A percentile compares a stretch with the other conserved stretches of the same genome.
These are phyloP conservation scores for Penicillium sp. DNA, from an alignment of 2,329 filamentous ascomycete species.

Conservation along the genomic window DNA sequence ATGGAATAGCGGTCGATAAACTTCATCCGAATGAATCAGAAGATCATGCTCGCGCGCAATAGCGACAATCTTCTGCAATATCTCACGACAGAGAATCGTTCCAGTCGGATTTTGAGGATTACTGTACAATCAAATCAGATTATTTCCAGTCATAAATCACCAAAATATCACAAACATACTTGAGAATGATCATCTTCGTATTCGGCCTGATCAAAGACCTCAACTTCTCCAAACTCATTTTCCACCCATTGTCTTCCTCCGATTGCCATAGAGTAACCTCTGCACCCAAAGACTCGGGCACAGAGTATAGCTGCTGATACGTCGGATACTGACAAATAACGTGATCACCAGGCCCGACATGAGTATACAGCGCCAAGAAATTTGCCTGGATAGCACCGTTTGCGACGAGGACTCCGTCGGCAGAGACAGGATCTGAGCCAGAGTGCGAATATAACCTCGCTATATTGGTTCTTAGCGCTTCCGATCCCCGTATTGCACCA, in stretches of 20 bases:
- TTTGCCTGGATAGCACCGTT: constrained; percentile 84
- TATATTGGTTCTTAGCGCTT: constrained; percentile 29
- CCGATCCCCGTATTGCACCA: constrained; percentile 28
- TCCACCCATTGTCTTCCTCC: constrained; percentile 61
- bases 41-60: constrained; percentile 63
- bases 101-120: constrained; percentile 84
- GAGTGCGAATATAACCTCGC: constrained; percentile 44
- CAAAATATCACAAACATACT: constrained; percentile 33
- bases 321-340: constrained; percentile 84
- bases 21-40: constrained; percentile 72
- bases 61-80: constrained; percentile 60
- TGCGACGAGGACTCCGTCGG: constrained; percentile 70
- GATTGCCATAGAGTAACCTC: constrained; percentile 76
- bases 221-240: constrained; percentile 66
- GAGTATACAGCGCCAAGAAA: constrained; percentile 71
- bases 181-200: constrained; percentile 61
- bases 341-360: constrained; percentile 73
- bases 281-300: constrained; percentile 72
- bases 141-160: neutral
- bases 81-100: constrained; percentile 59
- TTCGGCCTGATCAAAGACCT: constrained; percentile 56
- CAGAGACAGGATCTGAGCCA: constrained; percentile 44
- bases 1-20: constrained; percentile 78
- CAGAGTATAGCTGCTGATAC: constrained; percentile 78
- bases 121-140: constrained; percentile 17